Conservation (phyloP, 1,284 basidiomycete genomes). For the Cryptococcus deneoformans region DNA sequence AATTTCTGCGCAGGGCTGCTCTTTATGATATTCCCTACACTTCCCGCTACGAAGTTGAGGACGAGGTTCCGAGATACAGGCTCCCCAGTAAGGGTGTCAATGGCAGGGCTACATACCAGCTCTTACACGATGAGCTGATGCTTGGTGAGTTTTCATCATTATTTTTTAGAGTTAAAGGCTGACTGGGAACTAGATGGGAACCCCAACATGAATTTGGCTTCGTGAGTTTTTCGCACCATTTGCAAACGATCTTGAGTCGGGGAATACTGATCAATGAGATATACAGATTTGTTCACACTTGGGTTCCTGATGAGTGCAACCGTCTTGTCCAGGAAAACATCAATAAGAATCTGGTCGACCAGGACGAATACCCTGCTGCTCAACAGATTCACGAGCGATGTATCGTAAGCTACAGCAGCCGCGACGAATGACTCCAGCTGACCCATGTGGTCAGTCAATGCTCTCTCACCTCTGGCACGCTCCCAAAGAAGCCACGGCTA, state of each 20-base stretch:
- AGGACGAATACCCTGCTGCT: conserved; percentile 87
- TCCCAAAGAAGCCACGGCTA: conserved; percentile 65
- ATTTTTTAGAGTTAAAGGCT: neutral
- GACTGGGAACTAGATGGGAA: conserved; percentile 59
- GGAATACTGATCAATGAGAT: neutral
- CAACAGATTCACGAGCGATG: conserved; percentile 72
- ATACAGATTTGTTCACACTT: conserved; percentile 65
- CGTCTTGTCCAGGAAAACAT: conserved; percentile 79
- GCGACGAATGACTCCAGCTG: neutral
- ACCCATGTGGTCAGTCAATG: conserved; percentile 57
- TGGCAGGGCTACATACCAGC: conserved; percentile 61
- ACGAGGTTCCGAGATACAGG: conserved; percentile 47
- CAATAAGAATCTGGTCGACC: conserved; percentile 84
- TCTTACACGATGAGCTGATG: conserved; percentile 78
- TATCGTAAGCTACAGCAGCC: conserved; percentile 30
- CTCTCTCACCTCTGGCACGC: conserved; percentile 93
- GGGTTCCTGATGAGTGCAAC: conserved; percentile 64
- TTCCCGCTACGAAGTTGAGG: conserved; percentile 39
- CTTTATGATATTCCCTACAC: conserved; percentile 40
- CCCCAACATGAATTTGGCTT: conserved; percentile 74
- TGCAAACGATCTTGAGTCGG: neutral
- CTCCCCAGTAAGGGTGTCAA: conserved; percentile 49
- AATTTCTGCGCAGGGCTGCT: conserved; percentile 15
- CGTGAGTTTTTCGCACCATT: conserved; percentile 17
- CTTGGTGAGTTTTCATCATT: conserved; percentile 47